Percentiles rank a stretch among this genome's conserved stretches.
Conservation (phyloP, 441 rosid species). For the Hura crepitans region DNA sequence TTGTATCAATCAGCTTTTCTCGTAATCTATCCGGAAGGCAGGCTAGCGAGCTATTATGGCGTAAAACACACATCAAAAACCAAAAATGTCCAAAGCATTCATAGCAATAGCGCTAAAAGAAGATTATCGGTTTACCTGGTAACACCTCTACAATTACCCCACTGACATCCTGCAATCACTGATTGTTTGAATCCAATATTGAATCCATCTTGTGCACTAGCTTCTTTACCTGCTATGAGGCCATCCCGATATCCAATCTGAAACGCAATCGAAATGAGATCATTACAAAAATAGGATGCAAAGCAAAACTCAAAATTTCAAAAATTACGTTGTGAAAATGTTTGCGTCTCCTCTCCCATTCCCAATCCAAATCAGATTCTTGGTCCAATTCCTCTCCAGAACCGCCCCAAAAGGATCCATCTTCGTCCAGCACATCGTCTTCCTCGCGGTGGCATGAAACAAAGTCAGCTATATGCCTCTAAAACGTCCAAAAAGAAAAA, state of each 20-base stretch:
- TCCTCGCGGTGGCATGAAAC: conserved; percentile 25
- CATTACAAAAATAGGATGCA: background rate
- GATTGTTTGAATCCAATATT: conserved; percentile 70
- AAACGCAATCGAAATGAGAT: conserved; percentile 6
- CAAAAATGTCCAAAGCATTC: background rate
- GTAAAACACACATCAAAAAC: background rate
- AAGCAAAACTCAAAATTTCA: conserved; percentile 2
- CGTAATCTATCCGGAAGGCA: conserved; percentile 55
- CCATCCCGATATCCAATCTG: conserved; percentile 89
- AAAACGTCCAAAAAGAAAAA: background rate
- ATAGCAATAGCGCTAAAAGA: background rate
- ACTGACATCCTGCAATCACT: conserved; percentile 51
- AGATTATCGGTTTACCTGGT: conserved; percentile 43
- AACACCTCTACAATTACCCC: conserved; percentile 73
- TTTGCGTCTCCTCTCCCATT: conserved; percentile 39
- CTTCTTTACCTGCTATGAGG: conserved; percentile 42
- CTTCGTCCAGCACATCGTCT: conserved; percentile 27
- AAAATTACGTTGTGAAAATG: conserved; percentile 48
- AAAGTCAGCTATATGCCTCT: background rate
- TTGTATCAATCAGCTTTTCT: conserved; percentile 40
- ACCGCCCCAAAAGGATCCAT: conserved; percentile 41
- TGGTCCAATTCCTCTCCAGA: conserved; percentile 43
- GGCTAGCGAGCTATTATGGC: conserved; percentile 45
- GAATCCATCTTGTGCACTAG: conserved; percentile 74
- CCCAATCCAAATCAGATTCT: conserved; percentile 38